Evolutionary conservation across 1,139 yeast genomes (phyloP), one percentile per base, ranked within the genome.

Genomic region (Suhomyces panamericanus): DNA sequence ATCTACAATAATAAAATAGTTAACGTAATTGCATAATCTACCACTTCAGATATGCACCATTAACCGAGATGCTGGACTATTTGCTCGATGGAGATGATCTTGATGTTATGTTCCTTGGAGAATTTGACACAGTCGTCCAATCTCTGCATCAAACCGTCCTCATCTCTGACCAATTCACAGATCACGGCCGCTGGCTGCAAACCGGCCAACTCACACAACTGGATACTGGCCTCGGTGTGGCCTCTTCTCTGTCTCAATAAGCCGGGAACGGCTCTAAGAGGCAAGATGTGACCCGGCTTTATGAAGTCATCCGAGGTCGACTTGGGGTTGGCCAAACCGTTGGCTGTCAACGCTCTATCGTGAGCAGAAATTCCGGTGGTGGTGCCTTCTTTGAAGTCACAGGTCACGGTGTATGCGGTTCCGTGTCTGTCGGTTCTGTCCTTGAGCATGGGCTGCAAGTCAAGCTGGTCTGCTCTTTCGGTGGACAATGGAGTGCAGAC

Each of bases 201-300:
- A 0, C 90, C 91, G 3, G 93, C 77, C 59, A 91, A 73, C 57
- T 73, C 72, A 61, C 96, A 85, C 53, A 95, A 74, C 60, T 93
- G 96, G 11, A 93, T 96, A 28, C 91, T 91, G 9, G 99, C 98
- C 68, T 95, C 99, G 7, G 99, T 95, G 63, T 95, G 99, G n/a
- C 99, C 99, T 51, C 88, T 75, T 73, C 99, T 85, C 43, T 73
- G 71, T 46, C 81, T 73, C 48, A 93, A 82, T 40, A 96, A 85
- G 1, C 96, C 96, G 22, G 87, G 87, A 16, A 78, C 87, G 3
- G 98, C 98, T 57, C 98, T 78, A 59, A 95, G 75, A 3, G 99
- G 99, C 52, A 93, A 80, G 32, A 93, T 69, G 60, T 95, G 99
- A 24, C 99, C 99, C 0, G 99, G 99, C 59, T 86, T 82, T 59